Percentiles rank a stretch among this genome's conserved stretches.
Evolutionary conservation across 768 basidiomycete species (phyloP).

Genomic region (Cubamyces lactineus): DNA sequence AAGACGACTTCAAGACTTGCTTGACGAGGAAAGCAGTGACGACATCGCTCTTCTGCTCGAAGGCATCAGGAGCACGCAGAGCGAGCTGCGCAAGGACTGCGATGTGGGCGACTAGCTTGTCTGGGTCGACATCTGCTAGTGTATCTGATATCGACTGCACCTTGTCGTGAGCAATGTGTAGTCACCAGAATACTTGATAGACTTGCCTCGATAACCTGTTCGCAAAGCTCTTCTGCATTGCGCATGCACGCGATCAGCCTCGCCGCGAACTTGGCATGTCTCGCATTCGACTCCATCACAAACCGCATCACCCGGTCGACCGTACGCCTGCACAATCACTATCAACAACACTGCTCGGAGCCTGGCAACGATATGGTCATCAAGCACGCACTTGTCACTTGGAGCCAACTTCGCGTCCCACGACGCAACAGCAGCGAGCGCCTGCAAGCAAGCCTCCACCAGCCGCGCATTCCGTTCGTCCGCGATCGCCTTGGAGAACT

Average conservation of each 20-base stretch:
- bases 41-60: slow-evolving; percentile 77
- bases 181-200: not conserved
- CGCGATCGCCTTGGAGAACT: slow-evolving; percentile 73
- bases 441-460: slow-evolving; percentile 74
- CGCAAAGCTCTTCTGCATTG: slow-evolving; percentile 53
- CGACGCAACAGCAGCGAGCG: slow-evolving; percentile 66
- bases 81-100: slow-evolving; percentile 78
- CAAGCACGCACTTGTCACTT: slow-evolving; percentile 63
- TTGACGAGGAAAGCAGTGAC: slow-evolving; percentile 76
- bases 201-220: slow-evolving; percentile 66
- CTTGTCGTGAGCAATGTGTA: not conserved
- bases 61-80: slow-evolving; percentile 64
- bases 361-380: not conserved
- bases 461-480: slow-evolving; percentile 59
- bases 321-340: slow-evolving; percentile 53
- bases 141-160: slow-evolving; percentile 59
- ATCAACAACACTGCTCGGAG: not conserved
- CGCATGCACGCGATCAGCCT: slow-evolving; percentile 67
- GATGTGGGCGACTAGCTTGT: slow-evolving; percentile 64
- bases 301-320: slow-evolving; percentile 64
- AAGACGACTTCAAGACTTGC: slow-evolving; percentile 61
- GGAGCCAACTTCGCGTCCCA: slow-evolving; percentile 61
- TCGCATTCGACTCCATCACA: slow-evolving; percentile 59
- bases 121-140: slow-evolving; percentile 51
- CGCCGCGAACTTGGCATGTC: slow-evolving; percentile 85